Evolutionary conservation across 2,329 filamentous ascomycete species (phyloP), one percentile per base, ranked within the genome.

Genomic region (Colletotrichum orbiculare): DNA sequence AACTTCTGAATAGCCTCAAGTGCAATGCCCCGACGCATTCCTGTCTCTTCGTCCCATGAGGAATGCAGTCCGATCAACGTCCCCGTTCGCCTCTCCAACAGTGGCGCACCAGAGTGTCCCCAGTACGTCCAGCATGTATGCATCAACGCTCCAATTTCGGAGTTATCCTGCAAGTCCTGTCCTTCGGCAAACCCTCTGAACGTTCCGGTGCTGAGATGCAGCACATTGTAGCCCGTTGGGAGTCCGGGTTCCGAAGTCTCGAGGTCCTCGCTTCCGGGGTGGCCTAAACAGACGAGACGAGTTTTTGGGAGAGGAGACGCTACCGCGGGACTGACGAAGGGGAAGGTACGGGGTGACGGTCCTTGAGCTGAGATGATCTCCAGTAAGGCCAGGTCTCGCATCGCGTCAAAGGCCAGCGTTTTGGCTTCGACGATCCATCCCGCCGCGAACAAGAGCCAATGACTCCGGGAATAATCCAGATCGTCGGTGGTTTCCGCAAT

Each of bases 51-150:
- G 69, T 87, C 82, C 83, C 84, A 87, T 35, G 78, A 82, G 4
- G 82, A 85, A 75, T 87, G 83, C 66, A 87, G 64, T 2, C 83
- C 84, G 0, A 85, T 72, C 59, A 87, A 69, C 9, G 34, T 69
- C 0, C 81, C 81, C 11, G 73, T 74, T n/a, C 65, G 70, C 37
- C 65, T 57, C 13, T 78, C 71, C n/a, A 85, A 66, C 13, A 87
- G 70, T 1, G 82, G 82, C 6, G 83, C 84, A 3, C 83, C 83
- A 25, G 80, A 84, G 70, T 86, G 83, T 1, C 84, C 84, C 85
- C 84, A 86, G 70, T 86, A 87, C 2, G 83, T 86, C 84, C 84
- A 87, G 61, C 81, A 83, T 69, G 82, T 79, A 70, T 87, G 84
- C 77, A 78, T 82, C 68, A 86, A 67, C 0, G 78, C 78, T 1